phyloP scores from a whole-genome alignment of 352 stramenopile genomes.

The Hyaloperonospora arabidopsidis region DNA sequence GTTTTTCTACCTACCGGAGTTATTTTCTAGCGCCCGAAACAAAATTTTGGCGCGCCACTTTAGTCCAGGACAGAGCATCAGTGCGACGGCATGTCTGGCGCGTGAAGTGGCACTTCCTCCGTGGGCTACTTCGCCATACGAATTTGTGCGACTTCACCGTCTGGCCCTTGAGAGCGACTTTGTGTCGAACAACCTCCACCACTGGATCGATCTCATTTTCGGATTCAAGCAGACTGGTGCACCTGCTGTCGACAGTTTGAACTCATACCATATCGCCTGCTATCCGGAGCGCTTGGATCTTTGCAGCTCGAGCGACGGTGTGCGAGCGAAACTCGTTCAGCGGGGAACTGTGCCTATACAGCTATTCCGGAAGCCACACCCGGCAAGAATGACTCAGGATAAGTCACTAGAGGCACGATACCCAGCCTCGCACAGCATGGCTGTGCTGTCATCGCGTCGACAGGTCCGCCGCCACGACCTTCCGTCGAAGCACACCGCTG shows the following conservation, averaged over 20 bases:
- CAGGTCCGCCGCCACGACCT: constrained; percentile 79
- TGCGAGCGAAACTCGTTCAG: constrained; percentile 54
- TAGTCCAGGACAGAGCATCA: constrained; percentile 34
- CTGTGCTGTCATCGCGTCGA: constrained; percentile 62
- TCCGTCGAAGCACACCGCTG: constrained; percentile 55
- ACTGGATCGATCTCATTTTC: constrained; percentile 99
- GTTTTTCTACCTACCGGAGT: constrained; percentile 74
- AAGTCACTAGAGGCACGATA: constrained; percentile 65
- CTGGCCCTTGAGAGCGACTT: constrained; percentile 97
- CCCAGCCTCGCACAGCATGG: constrained; percentile 62
- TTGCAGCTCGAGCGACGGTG: constrained; percentile 45
- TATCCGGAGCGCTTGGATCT: constrained; percentile 74
- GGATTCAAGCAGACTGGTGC: constrained; percentile 93
- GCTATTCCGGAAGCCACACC: constrained; percentile 71
- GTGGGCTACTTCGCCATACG: constrained; percentile 92
- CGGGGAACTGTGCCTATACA: constrained; percentile 71
- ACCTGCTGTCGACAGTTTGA: constrained; percentile 80
- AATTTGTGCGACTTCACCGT: constrained; percentile 95
- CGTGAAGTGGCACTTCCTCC: constrained; percentile 89
- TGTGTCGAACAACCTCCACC: constrained; percentile 94
- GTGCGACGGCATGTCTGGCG: constrained; percentile 41
- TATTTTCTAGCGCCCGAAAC: constrained; percentile 60
- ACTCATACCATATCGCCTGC: constrained; percentile 89
- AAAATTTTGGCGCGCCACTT: constrained; percentile 45
- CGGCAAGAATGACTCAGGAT: constrained; percentile 65